phyloP scores from a whole-genome alignment of 371 early-diverging fungal species.

The Sporodiniella umbellata region DNA sequence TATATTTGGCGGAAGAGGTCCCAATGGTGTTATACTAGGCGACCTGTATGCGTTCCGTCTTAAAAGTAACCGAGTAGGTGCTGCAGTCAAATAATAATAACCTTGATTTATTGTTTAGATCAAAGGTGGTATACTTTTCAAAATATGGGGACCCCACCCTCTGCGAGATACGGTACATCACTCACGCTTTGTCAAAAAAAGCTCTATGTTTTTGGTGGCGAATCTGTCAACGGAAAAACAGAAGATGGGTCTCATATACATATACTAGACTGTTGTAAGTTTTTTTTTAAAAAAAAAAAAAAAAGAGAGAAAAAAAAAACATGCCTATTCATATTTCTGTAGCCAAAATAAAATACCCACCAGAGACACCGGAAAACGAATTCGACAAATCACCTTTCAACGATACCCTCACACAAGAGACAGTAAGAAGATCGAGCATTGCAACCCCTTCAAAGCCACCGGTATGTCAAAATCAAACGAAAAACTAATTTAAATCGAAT shows the following conservation, averaged over 20 bases:
- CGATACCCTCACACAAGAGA: background rate
- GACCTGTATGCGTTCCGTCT: slow-evolving; percentile 68
- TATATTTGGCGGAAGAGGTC: slow-evolving; percentile 64
- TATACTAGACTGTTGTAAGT: slow-evolving; percentile 58
- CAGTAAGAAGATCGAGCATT: too few species aligned
- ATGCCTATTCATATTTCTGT: background rate
- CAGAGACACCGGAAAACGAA: slow-evolving; percentile 7
- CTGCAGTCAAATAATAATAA: background rate
- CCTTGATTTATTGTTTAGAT: slow-evolving; percentile 18
- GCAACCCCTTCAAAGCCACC: too few species aligned
- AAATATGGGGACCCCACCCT: slow-evolving; percentile 56
- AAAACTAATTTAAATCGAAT: too few species aligned
- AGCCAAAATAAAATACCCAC: slow-evolving; percentile 53
- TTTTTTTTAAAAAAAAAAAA: background rate
- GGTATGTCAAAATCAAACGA: too few species aligned
- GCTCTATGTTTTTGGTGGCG: slow-evolving; percentile 60
- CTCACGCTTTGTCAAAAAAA: slow-evolving; percentile 54
- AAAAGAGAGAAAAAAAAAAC: background rate
- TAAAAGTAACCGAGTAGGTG: slow-evolving; percentile 41
- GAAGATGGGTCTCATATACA: slow-evolving; percentile 45
- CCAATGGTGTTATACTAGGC: slow-evolving; percentile 46
- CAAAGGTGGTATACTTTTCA: slow-evolving; percentile 70
- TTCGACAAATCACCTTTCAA: background rate
- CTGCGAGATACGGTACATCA: slow-evolving; percentile 54
- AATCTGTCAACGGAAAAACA: slow-evolving; percentile 24